Conservation (phyloP, 2,329 filamentous ascomycete species). For the Pseudogymnoascus sp. region DNA sequence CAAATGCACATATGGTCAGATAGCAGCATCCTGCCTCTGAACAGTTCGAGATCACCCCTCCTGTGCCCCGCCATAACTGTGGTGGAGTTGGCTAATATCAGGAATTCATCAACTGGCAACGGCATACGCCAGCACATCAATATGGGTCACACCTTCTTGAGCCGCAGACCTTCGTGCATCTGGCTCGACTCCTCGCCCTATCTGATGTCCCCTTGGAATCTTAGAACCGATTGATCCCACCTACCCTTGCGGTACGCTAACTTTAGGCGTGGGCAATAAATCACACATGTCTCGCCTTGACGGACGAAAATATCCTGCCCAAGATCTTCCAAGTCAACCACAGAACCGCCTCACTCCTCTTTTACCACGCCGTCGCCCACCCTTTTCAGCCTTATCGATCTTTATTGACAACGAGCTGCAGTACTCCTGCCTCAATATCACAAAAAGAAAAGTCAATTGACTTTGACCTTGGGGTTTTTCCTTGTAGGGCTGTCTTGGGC, state of each 20-base stretch:
- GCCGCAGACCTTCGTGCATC: slow-evolving; percentile 46
- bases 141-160: slow-evolving; percentile 59
- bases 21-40: slow-evolving; percentile 17
- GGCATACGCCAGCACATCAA: slow-evolving; percentile 83
- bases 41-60: slow-evolving; percentile 27
- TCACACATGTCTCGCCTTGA: slow-evolving; percentile 54
- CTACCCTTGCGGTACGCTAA: slow-evolving; percentile 28
- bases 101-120: slow-evolving; percentile 69
- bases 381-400: slow-evolving; percentile 25
- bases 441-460: slow-evolving; percentile 7
- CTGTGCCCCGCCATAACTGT: slow-evolving; percentile 35
- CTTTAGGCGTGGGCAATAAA: slow-evolving; percentile 46
- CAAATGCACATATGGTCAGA: slow-evolving; percentile 22
- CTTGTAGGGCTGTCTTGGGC: slow-evolving; percentile 27
- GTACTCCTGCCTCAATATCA: slow-evolving; percentile 3
- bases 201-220: slow-evolving; percentile 27
- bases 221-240: slow-evolving; percentile 23
- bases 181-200: slow-evolving; percentile 31
- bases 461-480: slow-evolving; percentile 27
- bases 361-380: slow-evolving; percentile 26
- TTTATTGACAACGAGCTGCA: slow-evolving; percentile 10
- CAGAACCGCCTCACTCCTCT: slow-evolving; percentile 28
- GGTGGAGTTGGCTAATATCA: slow-evolving; percentile 57
- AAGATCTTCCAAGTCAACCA: slow-evolving; percentile 26
- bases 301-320: slow-evolving; percentile 33